Percentiles rank a stretch among this genome's conserved stretches.
phyloP scores from a whole-genome alignment of 352 stramenopile genomes.

The Globisporangium takayamanum region DNA sequence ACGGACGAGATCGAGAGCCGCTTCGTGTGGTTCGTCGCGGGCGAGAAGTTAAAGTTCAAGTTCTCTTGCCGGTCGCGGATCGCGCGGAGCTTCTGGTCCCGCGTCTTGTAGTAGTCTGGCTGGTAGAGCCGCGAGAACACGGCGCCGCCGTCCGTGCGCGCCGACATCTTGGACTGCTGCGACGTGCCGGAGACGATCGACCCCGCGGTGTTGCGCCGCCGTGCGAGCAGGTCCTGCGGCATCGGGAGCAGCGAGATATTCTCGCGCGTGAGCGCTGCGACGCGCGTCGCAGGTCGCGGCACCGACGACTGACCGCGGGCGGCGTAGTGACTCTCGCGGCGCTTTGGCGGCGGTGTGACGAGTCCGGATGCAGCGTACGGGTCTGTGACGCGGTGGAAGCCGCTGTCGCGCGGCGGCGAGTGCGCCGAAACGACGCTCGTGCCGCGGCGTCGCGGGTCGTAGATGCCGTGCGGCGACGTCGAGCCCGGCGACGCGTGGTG shows the following conservation, averaged over 20 bases:
- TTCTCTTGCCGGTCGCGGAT: slow-evolving; percentile 64
- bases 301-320: slow-evolving; percentile 13
- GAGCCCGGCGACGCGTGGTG: slow-evolving; percentile 1
- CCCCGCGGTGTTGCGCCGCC: slow-evolving; percentile 29
- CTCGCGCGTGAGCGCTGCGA: slow-evolving; percentile 67
- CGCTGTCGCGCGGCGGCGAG: slow-evolving; percentile 8
- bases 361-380: slow-evolving; percentile 15
- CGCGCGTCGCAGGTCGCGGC: slow-evolving; percentile 30
- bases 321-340: slow-evolving; percentile 9
- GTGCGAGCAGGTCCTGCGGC: slow-evolving; percentile 18
- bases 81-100: slow-evolving; percentile 57
- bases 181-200: slow-evolving; percentile 50
- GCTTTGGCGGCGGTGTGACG: slow-evolving; percentile 29
- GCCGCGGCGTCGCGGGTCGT: slow-evolving; percentile 10
- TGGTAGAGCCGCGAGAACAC: slow-evolving; percentile 83
- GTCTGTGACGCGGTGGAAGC: slow-evolving; percentile 1
- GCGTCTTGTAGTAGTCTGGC: slow-evolving; percentile 77
- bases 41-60: slow-evolving; percentile 49
- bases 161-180: slow-evolving; percentile 66
- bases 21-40: slow-evolving; percentile 34
- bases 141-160: slow-evolving; percentile 67
- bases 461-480: slow-evolving; percentile 10
- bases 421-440: slow-evolving; percentile 9
- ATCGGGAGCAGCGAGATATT: slow-evolving; percentile 73
- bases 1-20: slow-evolving; percentile 54